These are phyloP conservation scores for Cordyceps fumosorosea DNA, from an alignment of 2,329 filamentous ascomycete genomes.

Conservation along the genomic window DNA sequence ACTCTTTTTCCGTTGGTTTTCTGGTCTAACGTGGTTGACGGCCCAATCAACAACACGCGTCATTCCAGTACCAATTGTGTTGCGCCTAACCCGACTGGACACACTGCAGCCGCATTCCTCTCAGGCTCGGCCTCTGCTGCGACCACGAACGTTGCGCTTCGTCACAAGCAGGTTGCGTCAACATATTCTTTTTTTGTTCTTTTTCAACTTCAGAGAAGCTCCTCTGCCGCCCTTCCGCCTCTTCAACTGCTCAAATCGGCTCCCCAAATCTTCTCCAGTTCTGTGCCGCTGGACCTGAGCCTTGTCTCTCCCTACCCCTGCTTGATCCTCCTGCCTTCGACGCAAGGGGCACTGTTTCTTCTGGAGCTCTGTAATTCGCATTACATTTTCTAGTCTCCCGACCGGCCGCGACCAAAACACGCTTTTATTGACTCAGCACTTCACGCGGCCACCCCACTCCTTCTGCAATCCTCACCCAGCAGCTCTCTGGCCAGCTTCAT, in stretches of 20 bases:
- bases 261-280: background rate
- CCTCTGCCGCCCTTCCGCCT: background rate
- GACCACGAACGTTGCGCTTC: background rate
- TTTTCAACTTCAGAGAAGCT: background rate
- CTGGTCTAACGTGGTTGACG: background rate
- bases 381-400: background rate
- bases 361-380: background rate
- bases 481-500: slow-evolving; percentile 10
- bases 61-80: slow-evolving; percentile 1
- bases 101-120: background rate
- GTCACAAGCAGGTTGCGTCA: background rate
- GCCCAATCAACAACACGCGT: slow-evolving; percentile 5
- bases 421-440: background rate
- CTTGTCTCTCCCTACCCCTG: slow-evolving; percentile 12
- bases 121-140: background rate
- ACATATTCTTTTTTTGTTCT: background rate
- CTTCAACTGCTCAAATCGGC: background rate
- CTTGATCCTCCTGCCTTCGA: slow-evolving; percentile 8
- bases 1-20: background rate
- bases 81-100: slow-evolving; percentile 1
- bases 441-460: background rate
- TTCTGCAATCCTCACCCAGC: background rate
- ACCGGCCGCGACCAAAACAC: background rate
- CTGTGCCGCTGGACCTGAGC: background rate
- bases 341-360: slow-evolving; percentile 7